phyloP scores from a whole-genome alignment of 768 basidiomycete genomes.

The Atractiella rhizophila region DNA sequence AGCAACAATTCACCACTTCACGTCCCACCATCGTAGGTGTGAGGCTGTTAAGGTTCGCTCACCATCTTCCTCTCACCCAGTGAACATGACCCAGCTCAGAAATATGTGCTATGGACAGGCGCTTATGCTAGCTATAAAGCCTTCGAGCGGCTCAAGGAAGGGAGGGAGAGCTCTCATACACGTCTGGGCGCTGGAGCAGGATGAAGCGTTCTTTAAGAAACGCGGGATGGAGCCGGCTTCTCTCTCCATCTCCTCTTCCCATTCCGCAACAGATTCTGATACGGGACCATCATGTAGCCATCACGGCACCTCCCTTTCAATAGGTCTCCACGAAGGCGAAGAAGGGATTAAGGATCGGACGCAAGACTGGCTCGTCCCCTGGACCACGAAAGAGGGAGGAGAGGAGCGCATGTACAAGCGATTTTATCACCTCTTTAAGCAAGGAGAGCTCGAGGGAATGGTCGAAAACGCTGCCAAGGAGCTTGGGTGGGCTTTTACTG shows the following conservation, averaged over 20 bases:
- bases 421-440: constrained; percentile 86
- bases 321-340: neutral
- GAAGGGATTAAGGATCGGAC: too few species aligned
- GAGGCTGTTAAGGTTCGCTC: constrained; percentile 47
- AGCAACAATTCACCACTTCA: constrained; percentile 87
- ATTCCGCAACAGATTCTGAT: neutral
- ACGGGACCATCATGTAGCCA: too few species aligned
- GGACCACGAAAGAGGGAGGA: constrained; percentile 28
- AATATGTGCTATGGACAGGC: constrained; percentile 25
- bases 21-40: constrained; percentile 47
- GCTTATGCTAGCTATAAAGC: constrained; percentile 28
- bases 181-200: constrained; percentile 93
- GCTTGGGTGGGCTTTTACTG: constrained; percentile 31
- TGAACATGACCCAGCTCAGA: neutral
- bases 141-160: too few species aligned
- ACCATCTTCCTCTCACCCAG: too few species aligned
- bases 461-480: constrained; percentile 37
- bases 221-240: constrained; percentile 6
- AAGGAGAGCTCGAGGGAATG: constrained; percentile 45
- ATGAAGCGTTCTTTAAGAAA: constrained; percentile 18
- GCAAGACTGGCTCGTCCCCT: constrained; percentile 72
- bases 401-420: constrained; percentile 36
- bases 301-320: too few species aligned
- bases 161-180: constrained; percentile 73
- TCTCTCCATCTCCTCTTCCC: neutral